Percentiles rank a stretch among this genome's conserved stretches.
phyloP scores from a whole-genome alignment of 2,329 filamentous ascomycete genomes.

The Rutstroemia sp. region DNA sequence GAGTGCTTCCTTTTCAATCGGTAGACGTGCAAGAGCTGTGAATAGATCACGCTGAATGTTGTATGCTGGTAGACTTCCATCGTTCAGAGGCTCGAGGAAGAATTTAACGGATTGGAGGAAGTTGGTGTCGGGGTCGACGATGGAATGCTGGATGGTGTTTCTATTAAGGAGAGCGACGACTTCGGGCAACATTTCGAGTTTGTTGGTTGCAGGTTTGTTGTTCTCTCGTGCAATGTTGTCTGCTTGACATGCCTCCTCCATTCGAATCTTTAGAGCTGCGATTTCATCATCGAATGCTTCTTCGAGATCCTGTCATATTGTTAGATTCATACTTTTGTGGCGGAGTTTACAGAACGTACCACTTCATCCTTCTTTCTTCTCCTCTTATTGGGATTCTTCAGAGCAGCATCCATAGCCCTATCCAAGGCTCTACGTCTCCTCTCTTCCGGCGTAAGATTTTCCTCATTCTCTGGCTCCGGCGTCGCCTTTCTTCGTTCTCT shows the following conservation, averaged over 20 bases:
- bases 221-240: constrained; percentile 77
- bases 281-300: constrained; percentile 87
- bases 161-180: constrained; percentile 84
- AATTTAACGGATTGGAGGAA: constrained; percentile 92
- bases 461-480: constrained; percentile 63
- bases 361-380: constrained; percentile 78
- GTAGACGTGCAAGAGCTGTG: constrained; percentile 67
- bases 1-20: constrained; percentile 84
- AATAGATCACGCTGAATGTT: constrained; percentile 97
- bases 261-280: constrained; percentile 75
- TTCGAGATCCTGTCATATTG: constrained; percentile 64
- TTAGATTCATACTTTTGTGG: constrained; percentile 13
- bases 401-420: constrained; percentile 76
- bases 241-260: constrained; percentile 82
- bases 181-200: constrained; percentile 87
- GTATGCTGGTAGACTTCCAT: constrained; percentile 90
- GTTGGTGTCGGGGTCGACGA: constrained; percentile 92
- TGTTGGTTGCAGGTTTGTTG: constrained; percentile 78
- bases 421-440: constrained; percentile 77
- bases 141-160: constrained; percentile 74
- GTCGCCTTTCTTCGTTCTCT: constrained; percentile 35
- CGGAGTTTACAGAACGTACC: constrained; percentile 43
- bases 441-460: constrained; percentile 76
- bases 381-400: constrained; percentile 68
- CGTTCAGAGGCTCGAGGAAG: constrained; percentile 92